A percentile compares a stretch with the other conserved stretches of the same genome.
Evolutionary conservation across 2,329 filamentous ascomycete genomes (phyloP).

Genomic region (Cercospora sp.): DNA sequence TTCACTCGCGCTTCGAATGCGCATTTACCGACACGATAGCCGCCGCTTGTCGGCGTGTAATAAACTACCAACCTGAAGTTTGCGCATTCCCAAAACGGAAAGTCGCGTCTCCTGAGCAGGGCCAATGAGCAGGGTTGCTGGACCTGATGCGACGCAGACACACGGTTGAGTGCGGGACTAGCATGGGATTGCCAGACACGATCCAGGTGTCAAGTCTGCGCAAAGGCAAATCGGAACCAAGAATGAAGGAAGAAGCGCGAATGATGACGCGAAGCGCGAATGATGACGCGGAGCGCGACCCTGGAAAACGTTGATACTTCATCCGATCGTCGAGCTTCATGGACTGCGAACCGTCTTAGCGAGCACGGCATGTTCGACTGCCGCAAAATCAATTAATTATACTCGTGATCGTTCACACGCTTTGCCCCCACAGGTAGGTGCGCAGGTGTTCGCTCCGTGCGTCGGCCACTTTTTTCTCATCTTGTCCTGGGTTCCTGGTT

Average conservation of each 20-base stretch:
- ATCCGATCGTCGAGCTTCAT: background rate
- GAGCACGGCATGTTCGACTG: background rate
- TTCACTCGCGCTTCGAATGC: background rate
- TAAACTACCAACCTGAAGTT: background rate
- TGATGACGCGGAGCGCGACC: constrained; percentile 1
- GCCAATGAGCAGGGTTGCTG: background rate
- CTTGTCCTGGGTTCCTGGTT: background rate
- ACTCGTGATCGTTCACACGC: background rate
- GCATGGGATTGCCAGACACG: background rate
- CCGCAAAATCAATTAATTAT: constrained; percentile 1
- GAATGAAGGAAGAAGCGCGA: background rate
- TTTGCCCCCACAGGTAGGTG: background rate
- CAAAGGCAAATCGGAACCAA: background rate
- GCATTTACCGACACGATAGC: background rate
- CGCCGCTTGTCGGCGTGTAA: background rate
- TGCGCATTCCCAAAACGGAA: background rate
- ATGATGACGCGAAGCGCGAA: background rate
- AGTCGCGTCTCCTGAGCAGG: background rate
- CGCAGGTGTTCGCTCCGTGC: too few species aligned
- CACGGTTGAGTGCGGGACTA: background rate
- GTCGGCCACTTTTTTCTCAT: background rate
- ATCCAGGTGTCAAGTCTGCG: background rate
- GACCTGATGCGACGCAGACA: background rate
- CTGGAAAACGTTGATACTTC: constrained; percentile 4
- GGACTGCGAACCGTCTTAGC: background rate